Base-by-base conservation (phyloP, 345 rosid genomes). In the Jatropha curcas region DNA sequence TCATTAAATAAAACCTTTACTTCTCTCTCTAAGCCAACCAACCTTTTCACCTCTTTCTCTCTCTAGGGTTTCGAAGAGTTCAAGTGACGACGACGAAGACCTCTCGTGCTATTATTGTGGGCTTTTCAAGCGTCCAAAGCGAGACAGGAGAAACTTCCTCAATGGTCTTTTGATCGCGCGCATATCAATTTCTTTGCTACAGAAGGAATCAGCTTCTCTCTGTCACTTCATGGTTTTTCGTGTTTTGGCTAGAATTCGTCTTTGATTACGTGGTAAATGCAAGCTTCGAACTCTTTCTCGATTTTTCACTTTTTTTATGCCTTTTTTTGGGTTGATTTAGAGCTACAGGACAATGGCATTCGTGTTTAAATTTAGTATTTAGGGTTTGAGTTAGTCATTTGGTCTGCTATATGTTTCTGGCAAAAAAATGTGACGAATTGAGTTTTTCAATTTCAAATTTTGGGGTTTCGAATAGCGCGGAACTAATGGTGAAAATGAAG, bases 61-160 rank as follows among this genome's bases (percentile, higher is more conserved):
- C 64, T 77, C 73, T 72, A 77, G 80, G 80, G 76, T 77, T 77
- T 72, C 63, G 27, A 71, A 64, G 27, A 8, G 35, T 25, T 20
- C 65, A 27, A 50, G 17, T 8, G 31, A 10, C 24, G 4, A 20
- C 50, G 12, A 16, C 7, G 46, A n/a, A 22, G 2, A n/a, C 34
- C 4, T 5, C 19, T 53, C 34, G 27, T 19, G 30, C 59, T 25
- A 41, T 37, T 13, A 30, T 68, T 27, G 17, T 68, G 24, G 61
- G 72, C 53, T 37, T 37, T 24, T 39, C 17, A n/a, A 24, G 53
- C 28, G 12, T 43, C 7, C 39, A 0, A 24, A 53, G 37, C 58
- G 43, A 16, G 17, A 2, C 9, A 51, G 11, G 10, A 61, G 45
- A 57, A 16, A 33, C 31, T 48, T n/a, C 34, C n/a, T 48, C 17